A percentile compares a stretch with the other conserved stretches of the same genome.
Conservation (phyloP, 2,329 filamentous ascomycete species). For the Calonectria pseudoturangicola region DNA sequence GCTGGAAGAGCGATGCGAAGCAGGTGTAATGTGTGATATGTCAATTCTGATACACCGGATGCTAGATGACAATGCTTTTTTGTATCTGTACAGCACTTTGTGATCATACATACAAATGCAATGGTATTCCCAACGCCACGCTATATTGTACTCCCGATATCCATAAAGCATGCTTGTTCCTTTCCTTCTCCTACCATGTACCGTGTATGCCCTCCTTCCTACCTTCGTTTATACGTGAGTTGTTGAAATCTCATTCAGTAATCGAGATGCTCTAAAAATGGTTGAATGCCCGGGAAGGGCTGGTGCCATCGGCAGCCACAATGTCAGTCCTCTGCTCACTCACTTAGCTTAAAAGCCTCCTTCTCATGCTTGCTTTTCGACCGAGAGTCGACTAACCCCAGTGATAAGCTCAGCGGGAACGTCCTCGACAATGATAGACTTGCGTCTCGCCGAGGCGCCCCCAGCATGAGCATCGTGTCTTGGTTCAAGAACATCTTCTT, state of each 20-base stretch:
- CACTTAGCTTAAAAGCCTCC: constrained; percentile 53
- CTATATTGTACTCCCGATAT: constrained; percentile 55
- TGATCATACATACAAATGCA: constrained; percentile 48
- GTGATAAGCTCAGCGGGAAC: constrained; percentile 75
- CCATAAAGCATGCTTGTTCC: constrained; percentile 32
- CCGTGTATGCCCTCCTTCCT: constrained; percentile 14
- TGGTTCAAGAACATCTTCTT: constrained; percentile 42
- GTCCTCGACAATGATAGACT: constrained; percentile 64
- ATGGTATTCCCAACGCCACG: constrained; percentile 57
- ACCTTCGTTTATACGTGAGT: constrained; percentile 31
- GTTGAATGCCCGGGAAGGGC: constrained; percentile 42
- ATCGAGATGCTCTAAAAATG: constrained; percentile 2
- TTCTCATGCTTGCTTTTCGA: constrained; percentile 63
- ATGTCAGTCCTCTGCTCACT: constrained; percentile 46
- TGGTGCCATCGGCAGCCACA: constrained; percentile 40
- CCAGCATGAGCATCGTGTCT: constrained; percentile 47
- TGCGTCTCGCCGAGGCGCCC: constrained; percentile 40
- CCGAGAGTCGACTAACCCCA: constrained; percentile 72
- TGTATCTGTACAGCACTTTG: constrained; percentile 45
- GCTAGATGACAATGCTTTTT: constrained; percentile 46
- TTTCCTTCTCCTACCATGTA: constrained; percentile 10
- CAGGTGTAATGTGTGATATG: constrained; percentile 9
- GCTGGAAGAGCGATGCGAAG: background rate
- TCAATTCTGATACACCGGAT: constrained; percentile 23
- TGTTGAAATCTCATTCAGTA: constrained; percentile 55